These are phyloP conservation scores for Ricinus communis DNA, from an alignment of 345 rosid genomes.

Conservation along the genomic window DNA sequence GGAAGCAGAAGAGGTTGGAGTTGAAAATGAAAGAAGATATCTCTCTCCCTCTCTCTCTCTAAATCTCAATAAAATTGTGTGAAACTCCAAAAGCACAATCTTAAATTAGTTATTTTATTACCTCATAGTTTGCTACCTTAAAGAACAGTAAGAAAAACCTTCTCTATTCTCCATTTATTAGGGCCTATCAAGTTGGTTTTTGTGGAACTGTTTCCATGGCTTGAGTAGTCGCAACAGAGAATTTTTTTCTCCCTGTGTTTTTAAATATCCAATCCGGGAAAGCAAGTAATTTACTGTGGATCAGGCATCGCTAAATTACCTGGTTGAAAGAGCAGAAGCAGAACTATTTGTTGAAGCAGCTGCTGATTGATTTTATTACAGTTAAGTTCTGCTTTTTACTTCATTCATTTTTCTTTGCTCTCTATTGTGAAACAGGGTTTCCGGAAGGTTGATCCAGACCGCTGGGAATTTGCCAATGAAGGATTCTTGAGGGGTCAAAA, in stretches of 20 bases:
- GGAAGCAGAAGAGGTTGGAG: not conserved
- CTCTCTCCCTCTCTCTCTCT: not conserved
- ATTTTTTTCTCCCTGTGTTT: not conserved
- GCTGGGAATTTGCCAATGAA: slow-evolving; percentile 97
- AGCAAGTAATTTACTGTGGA: not conserved
- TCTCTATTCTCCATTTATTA: not conserved
- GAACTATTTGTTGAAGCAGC: not conserved
- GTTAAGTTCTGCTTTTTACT: not conserved
- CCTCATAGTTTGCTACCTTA: not conserved
- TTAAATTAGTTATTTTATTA: not conserved
- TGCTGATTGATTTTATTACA: not conserved
- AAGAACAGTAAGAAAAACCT: not conserved
- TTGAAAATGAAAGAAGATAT: not conserved
- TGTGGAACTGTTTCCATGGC: not conserved
- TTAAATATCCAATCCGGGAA: not conserved
- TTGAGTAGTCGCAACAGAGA: not conserved
- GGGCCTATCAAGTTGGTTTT: not conserved
- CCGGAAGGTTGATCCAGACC: slow-evolving; percentile 94
- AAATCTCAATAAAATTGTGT: not conserved
- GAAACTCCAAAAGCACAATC: not conserved
- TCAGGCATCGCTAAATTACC: not conserved
- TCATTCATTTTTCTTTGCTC: not conserved
- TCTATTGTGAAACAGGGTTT: slow-evolving; percentile 63
- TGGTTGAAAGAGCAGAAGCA: not conserved
- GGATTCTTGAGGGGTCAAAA: slow-evolving; percentile 93